A percentile compares a stretch with the other conserved stretches of the same genome.
Evolutionary conservation across 352 stramenopile species (phyloP).

Genomic region (Globisporangium nunn): DNA sequence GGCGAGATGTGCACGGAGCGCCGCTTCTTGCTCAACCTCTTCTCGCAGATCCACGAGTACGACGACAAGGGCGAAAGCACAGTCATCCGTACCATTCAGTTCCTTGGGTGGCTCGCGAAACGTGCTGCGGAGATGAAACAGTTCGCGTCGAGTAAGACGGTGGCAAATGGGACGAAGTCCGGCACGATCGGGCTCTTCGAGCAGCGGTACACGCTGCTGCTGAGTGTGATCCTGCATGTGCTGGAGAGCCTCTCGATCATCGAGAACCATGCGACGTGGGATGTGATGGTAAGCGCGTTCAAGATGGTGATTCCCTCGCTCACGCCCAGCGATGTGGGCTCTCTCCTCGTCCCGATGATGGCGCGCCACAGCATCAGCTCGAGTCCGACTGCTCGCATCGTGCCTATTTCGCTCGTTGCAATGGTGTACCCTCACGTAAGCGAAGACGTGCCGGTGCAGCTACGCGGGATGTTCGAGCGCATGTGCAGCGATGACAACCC

Average conservation of each 20-base stretch:
- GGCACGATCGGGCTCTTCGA: slow-evolving; percentile 17
- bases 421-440: slow-evolving; percentile 67
- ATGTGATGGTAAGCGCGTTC: slow-evolving; percentile 83
- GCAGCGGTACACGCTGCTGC: slow-evolving; percentile 58
- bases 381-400: slow-evolving; percentile 77
- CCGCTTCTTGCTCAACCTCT: slow-evolving; percentile 76
- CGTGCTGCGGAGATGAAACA: slow-evolving; percentile 62
- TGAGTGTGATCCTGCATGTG: slow-evolving; percentile 74
- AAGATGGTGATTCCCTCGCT: slow-evolving; percentile 64
- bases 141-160: slow-evolving; percentile 25
- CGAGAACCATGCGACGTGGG: slow-evolving; percentile 86
- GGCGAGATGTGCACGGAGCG: slow-evolving; percentile 75
- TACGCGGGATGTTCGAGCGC: slow-evolving; percentile 83
- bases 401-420: slow-evolving; percentile 67
- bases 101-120: slow-evolving; percentile 69
- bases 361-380: slow-evolving; percentile 77
- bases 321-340: slow-evolving; percentile 46
- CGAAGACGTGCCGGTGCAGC: slow-evolving; percentile 70
- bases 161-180: slow-evolving; percentile 12
- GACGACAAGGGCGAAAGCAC: slow-evolving; percentile 85
- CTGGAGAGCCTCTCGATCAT: slow-evolving; percentile 86
- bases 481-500: slow-evolving; percentile 86
- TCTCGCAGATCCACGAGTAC: slow-evolving; percentile 80
- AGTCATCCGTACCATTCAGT: slow-evolving; percentile 79
- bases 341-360: slow-evolving; percentile 73